Conservation (phyloP, 148 eudicot species). For the Chenopodium berlandieri region DNA sequence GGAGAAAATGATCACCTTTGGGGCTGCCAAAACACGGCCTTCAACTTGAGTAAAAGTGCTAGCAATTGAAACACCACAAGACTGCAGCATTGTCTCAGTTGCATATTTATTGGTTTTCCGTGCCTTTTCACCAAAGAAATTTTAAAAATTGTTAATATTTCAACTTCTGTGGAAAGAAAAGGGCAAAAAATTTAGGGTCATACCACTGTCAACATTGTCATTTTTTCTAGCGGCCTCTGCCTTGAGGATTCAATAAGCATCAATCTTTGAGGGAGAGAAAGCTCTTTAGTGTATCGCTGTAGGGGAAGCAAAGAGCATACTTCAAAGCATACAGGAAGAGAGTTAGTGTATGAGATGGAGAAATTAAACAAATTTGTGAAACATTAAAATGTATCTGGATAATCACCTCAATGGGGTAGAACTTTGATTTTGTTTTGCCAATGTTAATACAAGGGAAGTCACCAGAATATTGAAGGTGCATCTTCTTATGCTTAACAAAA, state of each 20-base stretch:
- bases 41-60: slow-evolving; percentile 11
- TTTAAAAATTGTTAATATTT: neutral
- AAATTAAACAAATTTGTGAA: neutral
- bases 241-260: slow-evolving; percentile 22
- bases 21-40: slow-evolving; percentile 22
- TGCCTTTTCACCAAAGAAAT: neutral
- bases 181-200: neutral
- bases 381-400: neutral
- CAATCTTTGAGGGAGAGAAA: slow-evolving; percentile 6
- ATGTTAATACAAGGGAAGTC: slow-evolving; percentile 68
- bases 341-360: neutral
- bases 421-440: slow-evolving; percentile 51
- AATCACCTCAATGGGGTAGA: slow-evolving; percentile 64
- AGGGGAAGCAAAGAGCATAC: slow-evolving; percentile 22
- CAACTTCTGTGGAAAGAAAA: no score
- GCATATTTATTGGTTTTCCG: slow-evolving; percentile 8
- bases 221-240: slow-evolving; percentile 25
- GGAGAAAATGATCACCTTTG: slow-evolving; percentile 8
- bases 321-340: neutral
- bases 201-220: slow-evolving; percentile 25
- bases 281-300: slow-evolving; percentile 26
- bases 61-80: slow-evolving; percentile 16
- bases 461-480: slow-evolving; percentile 43
- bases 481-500: slow-evolving; percentile 38
- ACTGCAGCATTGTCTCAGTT: slow-evolving; percentile 20